Evolutionary conservation across 371 early-diverging fungal species (phyloP).

Genomic region (Rhizopus stolonifer): DNA sequence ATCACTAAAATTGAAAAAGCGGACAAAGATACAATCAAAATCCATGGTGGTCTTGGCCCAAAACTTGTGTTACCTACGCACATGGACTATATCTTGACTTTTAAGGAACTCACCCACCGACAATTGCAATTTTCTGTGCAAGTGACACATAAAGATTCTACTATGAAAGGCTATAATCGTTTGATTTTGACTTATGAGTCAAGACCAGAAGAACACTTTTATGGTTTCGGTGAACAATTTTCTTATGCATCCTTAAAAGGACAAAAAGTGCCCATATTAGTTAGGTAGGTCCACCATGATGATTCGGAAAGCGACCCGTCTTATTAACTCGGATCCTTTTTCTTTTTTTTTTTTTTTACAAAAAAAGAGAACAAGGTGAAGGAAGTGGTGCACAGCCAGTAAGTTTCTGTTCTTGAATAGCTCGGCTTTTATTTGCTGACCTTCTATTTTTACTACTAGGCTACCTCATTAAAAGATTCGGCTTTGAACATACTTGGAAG

Average conservation of each 20-base stretch:
- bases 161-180: constrained; percentile 32
- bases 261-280: constrained; percentile 48
- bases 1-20: constrained; percentile 28
- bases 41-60: constrained; percentile 37
- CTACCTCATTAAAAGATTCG: constrained; percentile 30
- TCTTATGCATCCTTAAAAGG: constrained; percentile 42
- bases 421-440: too few relatives aligned
- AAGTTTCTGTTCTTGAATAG: constrained; percentile 1
- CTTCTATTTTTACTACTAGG: constrained; percentile 3
- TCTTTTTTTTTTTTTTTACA: background rate
- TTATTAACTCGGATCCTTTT: background rate
- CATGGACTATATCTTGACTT: constrained; percentile 28
- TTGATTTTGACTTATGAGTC: constrained; percentile 28
- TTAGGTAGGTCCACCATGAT: constrained; percentile 11
- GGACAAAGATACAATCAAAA: constrained; percentile 14
- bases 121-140: constrained; percentile 35
- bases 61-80: constrained; percentile 32
- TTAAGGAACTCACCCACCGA: constrained; percentile 30
- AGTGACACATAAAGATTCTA: constrained; percentile 22
- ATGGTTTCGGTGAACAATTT: constrained; percentile 55
- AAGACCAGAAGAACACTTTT: constrained; percentile 41
- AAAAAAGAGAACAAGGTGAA: constrained; percentile 37
- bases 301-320: too few relatives aligned
- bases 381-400: constrained; percentile 39
- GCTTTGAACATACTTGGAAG: constrained; percentile 34